Evolutionary conservation across 352 stramenopile genomes (phyloP).

Genomic region (Ophiocytium majus): DNA sequence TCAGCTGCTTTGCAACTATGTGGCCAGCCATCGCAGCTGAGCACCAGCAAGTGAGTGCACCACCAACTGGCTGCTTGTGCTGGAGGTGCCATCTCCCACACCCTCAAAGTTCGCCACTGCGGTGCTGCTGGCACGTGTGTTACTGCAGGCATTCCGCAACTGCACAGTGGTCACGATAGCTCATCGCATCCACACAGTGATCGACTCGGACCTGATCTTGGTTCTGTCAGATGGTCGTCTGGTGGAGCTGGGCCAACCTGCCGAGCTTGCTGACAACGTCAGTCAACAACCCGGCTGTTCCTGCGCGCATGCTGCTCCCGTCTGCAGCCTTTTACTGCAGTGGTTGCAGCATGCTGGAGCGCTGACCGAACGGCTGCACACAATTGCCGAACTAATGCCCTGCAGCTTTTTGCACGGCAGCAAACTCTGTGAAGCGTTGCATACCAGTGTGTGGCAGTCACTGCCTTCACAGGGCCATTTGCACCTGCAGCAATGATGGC

Average conservation of each 20-base stretch:
- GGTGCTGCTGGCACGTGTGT: too few species aligned
- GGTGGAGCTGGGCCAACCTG: constrained; percentile 62
- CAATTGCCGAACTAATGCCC: not conserved
- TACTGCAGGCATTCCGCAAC: constrained; percentile 68
- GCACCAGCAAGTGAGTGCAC: too few species aligned
- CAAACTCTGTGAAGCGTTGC: not conserved
- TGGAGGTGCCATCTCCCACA: too few species aligned
- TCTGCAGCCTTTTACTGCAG: not conserved
- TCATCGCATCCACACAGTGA: constrained; percentile 91
- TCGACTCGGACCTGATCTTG: constrained; percentile 90
- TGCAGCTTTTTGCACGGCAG: not conserved
- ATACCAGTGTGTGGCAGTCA: not conserved
- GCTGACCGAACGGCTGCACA: too few species aligned
- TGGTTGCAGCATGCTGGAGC: too few species aligned
- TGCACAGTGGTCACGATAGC: constrained; percentile 91
- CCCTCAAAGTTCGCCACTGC: too few species aligned
- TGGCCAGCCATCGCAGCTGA: too few species aligned
- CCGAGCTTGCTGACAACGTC: constrained; percentile 7
- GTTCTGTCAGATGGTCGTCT: constrained; percentile 85
- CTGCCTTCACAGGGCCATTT: too few species aligned
- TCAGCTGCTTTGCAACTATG: too few species aligned
- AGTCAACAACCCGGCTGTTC: not conserved
- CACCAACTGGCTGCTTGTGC: too few species aligned
- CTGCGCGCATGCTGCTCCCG: not conserved
- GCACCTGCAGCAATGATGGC: too few species aligned